These are phyloP conservation scores for Saturnispora ahearnii DNA, from an alignment of 805 yeast genomes.

Conservation along the genomic window DNA sequence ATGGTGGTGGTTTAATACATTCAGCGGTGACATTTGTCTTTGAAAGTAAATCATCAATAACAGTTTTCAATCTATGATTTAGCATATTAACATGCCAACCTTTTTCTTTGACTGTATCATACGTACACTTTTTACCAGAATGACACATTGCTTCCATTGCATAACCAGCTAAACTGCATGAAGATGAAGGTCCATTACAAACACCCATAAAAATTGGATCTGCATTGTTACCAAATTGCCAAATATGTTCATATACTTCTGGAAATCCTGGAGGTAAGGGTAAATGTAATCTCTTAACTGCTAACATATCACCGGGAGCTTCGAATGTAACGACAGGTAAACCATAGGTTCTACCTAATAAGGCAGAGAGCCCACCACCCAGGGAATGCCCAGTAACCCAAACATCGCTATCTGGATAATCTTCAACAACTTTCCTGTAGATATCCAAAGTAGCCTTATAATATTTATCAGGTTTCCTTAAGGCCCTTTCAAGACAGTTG, in stretches of 20 bases:
- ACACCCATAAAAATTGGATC: conserved; percentile 97
- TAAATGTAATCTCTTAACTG: conserved; percentile 74
- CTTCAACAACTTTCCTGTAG: conserved; percentile 55
- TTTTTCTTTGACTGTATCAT: conserved; percentile 78
- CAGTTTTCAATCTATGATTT: conserved; percentile 86
- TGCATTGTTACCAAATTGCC: conserved; percentile 96
- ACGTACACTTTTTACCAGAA: conserved; percentile 76
- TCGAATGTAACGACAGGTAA: conserved; percentile 84
- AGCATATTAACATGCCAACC: conserved; percentile 88
- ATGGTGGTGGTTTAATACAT: conserved; percentile 70
- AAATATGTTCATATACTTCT: conserved; percentile 64
- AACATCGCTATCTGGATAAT: conserved; percentile 63
- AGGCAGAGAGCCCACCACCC: conserved; percentile 78
- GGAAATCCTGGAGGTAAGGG: conserved; percentile 93
- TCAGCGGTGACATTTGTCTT: conserved; percentile 68
- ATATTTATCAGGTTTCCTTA: conserved; percentile 68
- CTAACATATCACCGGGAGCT: conserved; percentile 86
- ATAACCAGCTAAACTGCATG: conserved; percentile 87
- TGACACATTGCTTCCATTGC: conserved; percentile 97
- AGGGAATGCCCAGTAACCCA: conserved; percentile 96
- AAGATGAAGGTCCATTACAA: conserved; percentile 85
- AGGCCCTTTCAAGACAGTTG: conserved; percentile 70
- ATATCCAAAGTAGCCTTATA: conserved; percentile 72
- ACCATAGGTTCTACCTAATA: conserved; percentile 84
- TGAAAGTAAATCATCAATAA: conserved; percentile 69